Evolutionary conservation across 176 grass and related monocot species (phyloP).

Genomic region (Raddia distichophylla): DNA sequence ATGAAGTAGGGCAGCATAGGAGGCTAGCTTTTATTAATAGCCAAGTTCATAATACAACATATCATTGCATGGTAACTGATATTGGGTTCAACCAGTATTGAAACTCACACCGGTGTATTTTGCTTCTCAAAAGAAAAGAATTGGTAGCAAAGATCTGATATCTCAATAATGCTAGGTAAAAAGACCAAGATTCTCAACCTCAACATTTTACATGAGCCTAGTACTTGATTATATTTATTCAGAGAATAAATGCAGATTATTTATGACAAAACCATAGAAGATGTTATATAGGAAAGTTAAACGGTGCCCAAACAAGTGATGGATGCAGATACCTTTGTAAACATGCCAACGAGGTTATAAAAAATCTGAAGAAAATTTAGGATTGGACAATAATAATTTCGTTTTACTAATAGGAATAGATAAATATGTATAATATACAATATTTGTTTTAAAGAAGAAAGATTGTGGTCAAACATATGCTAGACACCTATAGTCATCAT

Average conservation of each 20-base stretch:
- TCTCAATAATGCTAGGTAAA: not conserved
- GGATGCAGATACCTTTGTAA: conserved; percentile 19
- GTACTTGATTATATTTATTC: conserved; percentile 5
- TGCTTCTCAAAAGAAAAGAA: conserved; percentile 24
- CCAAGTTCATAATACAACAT: not conserved
- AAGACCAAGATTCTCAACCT: conserved; percentile 12
- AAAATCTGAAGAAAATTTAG: not conserved
- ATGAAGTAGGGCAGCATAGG: not conserved
- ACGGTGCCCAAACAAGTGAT: conserved; percentile 5
- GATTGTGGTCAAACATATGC: conserved; percentile 45
- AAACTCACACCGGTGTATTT: not conserved
- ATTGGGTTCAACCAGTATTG: not conserved
- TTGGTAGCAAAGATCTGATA: not conserved
- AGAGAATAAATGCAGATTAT: not conserved
- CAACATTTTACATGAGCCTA: not conserved
- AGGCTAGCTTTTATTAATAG: not conserved
- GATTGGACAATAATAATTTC: conserved; percentile 15
- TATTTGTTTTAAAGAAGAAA: not conserved
- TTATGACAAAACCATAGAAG: conserved; percentile 10
- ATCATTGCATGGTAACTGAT: not conserved
- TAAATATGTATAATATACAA: conserved; percentile 21
- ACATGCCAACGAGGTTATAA: conserved; percentile 6
- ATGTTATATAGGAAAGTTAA: conserved; percentile 1
- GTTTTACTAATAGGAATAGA: conserved; percentile 11
- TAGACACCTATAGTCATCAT: not conserved